These are phyloP conservation scores for Fusarium foetens DNA, from an alignment of 2,329 filamentous ascomycete species.

Conservation along the genomic window DNA sequence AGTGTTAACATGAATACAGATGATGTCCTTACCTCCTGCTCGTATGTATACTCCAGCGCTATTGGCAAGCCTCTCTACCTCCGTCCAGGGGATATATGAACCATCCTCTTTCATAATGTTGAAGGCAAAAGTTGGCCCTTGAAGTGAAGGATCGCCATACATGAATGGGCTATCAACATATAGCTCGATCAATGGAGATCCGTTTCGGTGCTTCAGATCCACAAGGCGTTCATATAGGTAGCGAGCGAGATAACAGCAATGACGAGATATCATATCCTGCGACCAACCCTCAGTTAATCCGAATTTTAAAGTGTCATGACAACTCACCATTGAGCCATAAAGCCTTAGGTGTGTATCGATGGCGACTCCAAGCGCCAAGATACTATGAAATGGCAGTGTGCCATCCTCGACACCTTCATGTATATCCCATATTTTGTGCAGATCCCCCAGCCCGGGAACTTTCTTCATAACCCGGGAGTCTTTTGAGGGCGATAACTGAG, in stretches of 20 bases:
- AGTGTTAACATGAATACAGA: background rate
- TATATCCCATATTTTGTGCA: conserved; percentile 53
- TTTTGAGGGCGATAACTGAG: conserved; percentile 55
- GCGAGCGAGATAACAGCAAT: conserved; percentile 65
- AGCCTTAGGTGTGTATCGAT: conserved; percentile 66
- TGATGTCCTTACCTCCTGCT: conserved; percentile 55
- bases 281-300: background rate
- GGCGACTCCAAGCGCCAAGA: conserved; percentile 69
- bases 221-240: conserved; percentile 60
- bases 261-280: conserved; percentile 62
- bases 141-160: conserved; percentile 62
- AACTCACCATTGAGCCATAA: conserved; percentile 63
- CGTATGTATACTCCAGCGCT: conserved; percentile 67
- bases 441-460: conserved; percentile 50
- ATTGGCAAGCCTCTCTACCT: conserved; percentile 69
- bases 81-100: conserved; percentile 63
- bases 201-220: conserved; percentile 63
- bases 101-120: conserved; percentile 67
- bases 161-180: conserved; percentile 60
- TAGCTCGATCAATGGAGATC: conserved; percentile 60
- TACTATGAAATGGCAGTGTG: conserved; percentile 72
- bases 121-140: conserved; percentile 72
- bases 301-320: fast-evolving
- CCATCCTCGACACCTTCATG: conserved; percentile 74
- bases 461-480: conserved; percentile 51